Percentiles rank a stretch among this genome's conserved stretches.
Evolutionary conservation across 805 yeast species (phyloP).

Genomic region (Schwanniomyces sp.): DNA sequence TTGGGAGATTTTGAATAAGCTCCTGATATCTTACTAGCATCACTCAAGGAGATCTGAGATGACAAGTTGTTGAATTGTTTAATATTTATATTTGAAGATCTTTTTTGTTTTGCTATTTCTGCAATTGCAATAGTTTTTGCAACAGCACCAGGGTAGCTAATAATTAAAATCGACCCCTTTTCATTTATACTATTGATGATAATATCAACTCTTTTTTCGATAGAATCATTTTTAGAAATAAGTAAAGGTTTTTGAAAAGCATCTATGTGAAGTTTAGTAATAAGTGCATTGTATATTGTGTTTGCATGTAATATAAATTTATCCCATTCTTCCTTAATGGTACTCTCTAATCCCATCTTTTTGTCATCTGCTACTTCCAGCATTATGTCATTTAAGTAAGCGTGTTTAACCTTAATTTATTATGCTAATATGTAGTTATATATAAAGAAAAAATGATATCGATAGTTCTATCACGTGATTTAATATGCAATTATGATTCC

Average conservation of each 20-base stretch:
- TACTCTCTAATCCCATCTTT: not conserved
- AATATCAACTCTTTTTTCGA: conserved; percentile 12
- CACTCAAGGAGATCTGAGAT: not conserved
- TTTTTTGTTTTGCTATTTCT: conserved; percentile 14
- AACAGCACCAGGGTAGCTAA: conserved; percentile 10
- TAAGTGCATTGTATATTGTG: not conserved
- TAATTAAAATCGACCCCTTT: conserved; percentile 7
- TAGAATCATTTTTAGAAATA: conserved; percentile 17
- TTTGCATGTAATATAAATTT: not conserved
- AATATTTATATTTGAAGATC: not conserved
- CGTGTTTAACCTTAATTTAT: not conserved
- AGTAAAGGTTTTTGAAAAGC: conserved; percentile 1
- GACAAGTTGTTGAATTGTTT: conserved; percentile 15
- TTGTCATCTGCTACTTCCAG: not conserved
- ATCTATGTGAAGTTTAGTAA: not conserved
- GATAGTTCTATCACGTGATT: not conserved
- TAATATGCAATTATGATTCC: not conserved
- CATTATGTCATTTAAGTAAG: not conserved
- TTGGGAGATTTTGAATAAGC: not conserved
- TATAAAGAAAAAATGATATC: not conserved
- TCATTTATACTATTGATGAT: conserved; percentile 4
- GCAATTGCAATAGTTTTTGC: conserved; percentile 14
- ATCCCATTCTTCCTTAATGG: not conserved
- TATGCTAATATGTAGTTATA: not conserved
- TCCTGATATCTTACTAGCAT: not conserved